Percentiles rank a stretch among this genome's conserved stretches.
Evolutionary conservation across 164 flowering plant genomes (phyloP).

Genomic region (Nymphaea thermarum): DNA sequence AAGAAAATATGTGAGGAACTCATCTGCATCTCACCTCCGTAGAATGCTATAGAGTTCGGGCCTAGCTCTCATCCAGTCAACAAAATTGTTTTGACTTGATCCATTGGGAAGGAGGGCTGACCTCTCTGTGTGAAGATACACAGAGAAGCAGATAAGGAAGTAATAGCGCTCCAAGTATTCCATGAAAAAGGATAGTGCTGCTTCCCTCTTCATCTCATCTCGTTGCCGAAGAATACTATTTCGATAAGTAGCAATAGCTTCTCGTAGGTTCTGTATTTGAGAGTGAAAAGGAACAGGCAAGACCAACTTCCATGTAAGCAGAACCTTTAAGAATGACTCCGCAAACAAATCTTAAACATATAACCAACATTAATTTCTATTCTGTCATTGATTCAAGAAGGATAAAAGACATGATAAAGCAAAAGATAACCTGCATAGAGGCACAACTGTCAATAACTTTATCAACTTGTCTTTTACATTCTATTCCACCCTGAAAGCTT

Average conservation of each 20-base stretch:
- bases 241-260: conserved; percentile 91
- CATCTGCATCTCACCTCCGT: conserved; percentile 49
- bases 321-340: not conserved
- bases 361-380: not conserved
- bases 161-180: conserved; percentile 96
- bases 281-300: not conserved
- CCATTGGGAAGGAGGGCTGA: conserved; percentile 43
- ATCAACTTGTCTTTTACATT: conserved; percentile 95
- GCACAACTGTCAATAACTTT: conserved; percentile 93
- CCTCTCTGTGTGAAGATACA: conserved; percentile 83
- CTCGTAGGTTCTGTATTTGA: conserved; percentile 67
- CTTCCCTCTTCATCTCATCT: conserved; percentile 96
- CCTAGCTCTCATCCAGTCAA: conserved; percentile 96
- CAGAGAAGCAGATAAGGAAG: conserved; percentile 95
- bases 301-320: not conserved
- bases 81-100: conserved; percentile 47
- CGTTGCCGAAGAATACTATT: conserved; percentile 78
- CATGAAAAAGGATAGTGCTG: conserved; percentile 82
- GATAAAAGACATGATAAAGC: not conserved
- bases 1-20: not conserved
- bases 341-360: too few relatives aligned
- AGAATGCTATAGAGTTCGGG: conserved; percentile 94
- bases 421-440: conserved; percentile 75
- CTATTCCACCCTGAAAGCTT: conserved; percentile 79
- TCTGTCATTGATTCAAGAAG: not conserved